Evolutionary conservation across 2,329 filamentous ascomycete species (phyloP).

Genomic region (Penicillium sp.): DNA sequence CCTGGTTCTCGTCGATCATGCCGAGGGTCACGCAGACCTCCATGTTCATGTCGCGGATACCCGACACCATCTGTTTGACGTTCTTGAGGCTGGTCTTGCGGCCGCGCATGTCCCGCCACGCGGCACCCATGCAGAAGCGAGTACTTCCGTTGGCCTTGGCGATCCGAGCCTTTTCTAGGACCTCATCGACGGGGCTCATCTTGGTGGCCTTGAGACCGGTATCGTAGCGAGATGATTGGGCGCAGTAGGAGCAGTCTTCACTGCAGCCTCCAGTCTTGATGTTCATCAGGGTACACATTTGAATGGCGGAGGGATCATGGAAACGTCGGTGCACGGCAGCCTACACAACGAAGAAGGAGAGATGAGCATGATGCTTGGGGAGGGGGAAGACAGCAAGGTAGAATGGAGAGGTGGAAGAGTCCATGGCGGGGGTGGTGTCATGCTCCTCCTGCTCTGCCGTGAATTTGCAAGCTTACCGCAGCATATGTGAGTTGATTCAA

Average conservation of each 20-base stretch:
- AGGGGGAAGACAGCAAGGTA: not conserved
- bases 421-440: not conserved
- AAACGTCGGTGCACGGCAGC: constrained; percentile 74
- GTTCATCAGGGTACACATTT: constrained; percentile 93
- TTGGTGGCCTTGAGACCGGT: constrained; percentile 75
- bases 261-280: constrained; percentile 92
- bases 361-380: not conserved
- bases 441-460: too few relatives aligned
- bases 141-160: constrained; percentile 81
- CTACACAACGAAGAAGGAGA: constrained; percentile 41
- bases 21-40: constrained; percentile 90
- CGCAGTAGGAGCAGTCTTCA: constrained; percentile 90
- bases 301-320: constrained; percentile 75
- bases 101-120: constrained; percentile 90
- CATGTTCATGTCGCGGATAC: constrained; percentile 76
- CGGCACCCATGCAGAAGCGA: constrained; percentile 91
- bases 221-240: constrained; percentile 74
- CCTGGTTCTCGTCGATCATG: constrained; percentile 80
- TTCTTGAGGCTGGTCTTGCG: constrained; percentile 78
- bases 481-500: constrained; percentile 72
- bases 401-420: not conserved
- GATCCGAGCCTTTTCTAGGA: constrained; percentile 68
- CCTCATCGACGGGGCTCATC: constrained; percentile 71
- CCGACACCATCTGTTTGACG: constrained; percentile 78
- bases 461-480: constrained; percentile 47